phyloP scores from a whole-genome alignment of 2,329 filamentous ascomycete genomes.

The Onygena corvina region DNA sequence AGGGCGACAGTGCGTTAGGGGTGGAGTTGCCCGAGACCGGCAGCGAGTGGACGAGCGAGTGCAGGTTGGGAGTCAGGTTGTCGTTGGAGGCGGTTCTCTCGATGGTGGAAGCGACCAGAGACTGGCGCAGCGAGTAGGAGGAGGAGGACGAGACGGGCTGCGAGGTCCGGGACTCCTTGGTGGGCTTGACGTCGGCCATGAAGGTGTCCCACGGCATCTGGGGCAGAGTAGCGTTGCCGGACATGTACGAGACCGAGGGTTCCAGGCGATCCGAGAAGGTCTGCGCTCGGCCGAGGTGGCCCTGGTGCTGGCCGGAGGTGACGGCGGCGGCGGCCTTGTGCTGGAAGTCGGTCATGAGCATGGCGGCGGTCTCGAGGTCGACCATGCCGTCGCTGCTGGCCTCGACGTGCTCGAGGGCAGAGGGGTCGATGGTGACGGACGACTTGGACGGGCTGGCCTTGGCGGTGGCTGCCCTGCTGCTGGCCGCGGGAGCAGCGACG shows the following conservation, averaged over 20 bases:
- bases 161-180: conserved; percentile 47
- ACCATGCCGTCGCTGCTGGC: conserved; percentile 81
- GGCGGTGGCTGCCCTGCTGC: conserved; percentile 14
- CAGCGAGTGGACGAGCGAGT: conserved; percentile 60
- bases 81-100: conserved; percentile 51
- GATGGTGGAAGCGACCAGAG: conserved; percentile 57
- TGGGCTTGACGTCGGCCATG: conserved; percentile 63
- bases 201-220: conserved; percentile 89
- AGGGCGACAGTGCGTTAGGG: conserved; percentile 62
- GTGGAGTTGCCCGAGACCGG: conserved; percentile 57
- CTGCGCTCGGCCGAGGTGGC: conserved; percentile 35
- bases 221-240: conserved; percentile 66
- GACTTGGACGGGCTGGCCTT: conserved; percentile 57
- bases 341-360: conserved; percentile 96
- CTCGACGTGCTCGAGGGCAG: conserved; percentile 58
- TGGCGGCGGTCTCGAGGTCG: conserved; percentile 92
- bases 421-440: conserved; percentile 67
- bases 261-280: conserved; percentile 62
- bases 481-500: conserved; percentile 10
- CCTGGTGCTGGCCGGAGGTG: conserved; percentile 40
- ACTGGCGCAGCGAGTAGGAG: conserved; percentile 47
- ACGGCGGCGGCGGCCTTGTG: conserved; percentile 77
- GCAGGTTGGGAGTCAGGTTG: conserved; percentile 52
- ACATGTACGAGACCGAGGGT: conserved; percentile 61
- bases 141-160: conserved; percentile 47